Base-by-base conservation (phyloP, 2,329 filamentous ascomycete genomes). In the Mariannaea sp. region DNA sequence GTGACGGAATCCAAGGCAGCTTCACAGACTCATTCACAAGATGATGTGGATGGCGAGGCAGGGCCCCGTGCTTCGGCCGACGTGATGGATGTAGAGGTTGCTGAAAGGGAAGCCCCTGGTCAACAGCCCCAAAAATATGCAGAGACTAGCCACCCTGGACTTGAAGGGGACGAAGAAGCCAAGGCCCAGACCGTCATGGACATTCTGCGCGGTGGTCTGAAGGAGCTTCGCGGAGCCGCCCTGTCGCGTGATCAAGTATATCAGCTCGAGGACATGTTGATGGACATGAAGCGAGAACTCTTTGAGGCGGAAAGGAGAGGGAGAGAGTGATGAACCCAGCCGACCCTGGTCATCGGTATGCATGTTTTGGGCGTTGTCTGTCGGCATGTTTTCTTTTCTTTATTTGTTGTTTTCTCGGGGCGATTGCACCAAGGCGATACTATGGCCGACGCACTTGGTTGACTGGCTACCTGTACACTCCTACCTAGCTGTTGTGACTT, bases 261-360 rank as follows among this genome's bases (percentile, higher is more conserved):
- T 54, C 80, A 87, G 67, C 79, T 94, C 60, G 90, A 94, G 66
- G 87, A 92, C 67, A 75, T 90, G 63, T 78, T 94, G 67, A 90
- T 92, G 75, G 88, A 93, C 69, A 83, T 93, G 59, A 87, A 89
- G 70, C 80, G 82, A 58, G 85, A 88, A 69, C 79, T 92, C 45
- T 89, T 88, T 68, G 83, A 86, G 50, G 90, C 89, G 13, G 85
- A 85, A 64, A 77, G 77, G 64, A 79, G 88, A 56, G 80, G 82
- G 30, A 71, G 79, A 54, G 58, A 74, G 40, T 64, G 71, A 59
- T 49, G 35, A 39, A 47, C 53, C 13, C 5, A 32, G n/a, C 26
- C 7, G 7, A 7, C 26, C 40, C 44, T 32, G 38, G 50, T 36
- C 40, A 56, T 41, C 16, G 30, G 39, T 43, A 57, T 59, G 57